Conservation (phyloP, 2,329 filamentous ascomycete genomes). For the Colletotrichum echinochloae region DNA sequence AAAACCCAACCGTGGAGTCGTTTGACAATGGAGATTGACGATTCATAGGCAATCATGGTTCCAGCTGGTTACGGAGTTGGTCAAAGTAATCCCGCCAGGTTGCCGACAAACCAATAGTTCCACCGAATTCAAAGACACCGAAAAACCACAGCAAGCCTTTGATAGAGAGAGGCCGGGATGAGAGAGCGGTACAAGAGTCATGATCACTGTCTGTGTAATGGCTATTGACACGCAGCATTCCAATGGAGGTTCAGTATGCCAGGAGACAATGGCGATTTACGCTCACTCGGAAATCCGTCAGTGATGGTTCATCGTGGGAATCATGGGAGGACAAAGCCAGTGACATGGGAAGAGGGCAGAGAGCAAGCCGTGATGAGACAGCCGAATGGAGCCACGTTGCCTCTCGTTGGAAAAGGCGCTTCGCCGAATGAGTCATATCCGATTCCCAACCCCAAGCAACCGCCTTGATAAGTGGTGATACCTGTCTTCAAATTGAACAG, state of each 20-base stretch:
- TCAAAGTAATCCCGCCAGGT: too few species aligned
- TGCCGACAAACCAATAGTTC: neutral
- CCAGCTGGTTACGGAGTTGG: neutral
- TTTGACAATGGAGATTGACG: neutral
- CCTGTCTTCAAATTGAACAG: too few species aligned
- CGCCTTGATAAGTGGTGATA: neutral
- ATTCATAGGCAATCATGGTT: neutral
- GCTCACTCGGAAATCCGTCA: neutral
- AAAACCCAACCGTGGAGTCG: neutral
- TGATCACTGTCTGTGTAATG: too few species aligned
- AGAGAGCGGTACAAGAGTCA: neutral
- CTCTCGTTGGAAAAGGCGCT: neutral
- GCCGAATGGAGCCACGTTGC: neutral
- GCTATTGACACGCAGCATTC: neutral
- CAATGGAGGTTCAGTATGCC: neutral
- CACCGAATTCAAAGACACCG: neutral
- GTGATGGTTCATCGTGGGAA: neutral
- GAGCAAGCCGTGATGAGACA: neutral
- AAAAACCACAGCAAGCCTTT: neutral
- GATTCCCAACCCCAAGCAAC: too few species aligned
- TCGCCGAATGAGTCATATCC: conserved; percentile 2
- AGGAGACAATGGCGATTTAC: neutral
- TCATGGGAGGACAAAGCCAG: too few species aligned
- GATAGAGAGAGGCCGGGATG: too few species aligned
- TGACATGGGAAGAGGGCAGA: too few species aligned